Base-by-base conservation (phyloP, 768 basidiomycete genomes). In the Austroboletus eburneus region DNA sequence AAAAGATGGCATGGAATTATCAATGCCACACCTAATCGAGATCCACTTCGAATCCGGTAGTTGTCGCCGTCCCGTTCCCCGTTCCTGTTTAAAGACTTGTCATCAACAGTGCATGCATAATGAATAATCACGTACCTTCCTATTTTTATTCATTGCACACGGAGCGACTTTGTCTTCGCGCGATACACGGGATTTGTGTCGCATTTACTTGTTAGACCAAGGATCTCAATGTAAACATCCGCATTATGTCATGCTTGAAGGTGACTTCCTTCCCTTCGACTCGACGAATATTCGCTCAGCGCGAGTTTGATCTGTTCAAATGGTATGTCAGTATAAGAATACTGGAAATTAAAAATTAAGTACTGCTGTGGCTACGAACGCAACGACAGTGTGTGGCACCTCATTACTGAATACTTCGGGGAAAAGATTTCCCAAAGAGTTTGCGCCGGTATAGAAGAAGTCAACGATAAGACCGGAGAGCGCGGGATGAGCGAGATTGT, bases 381-480 rank as follows among this genome's bases (percentile, higher is more conserved):
- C 14, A 2, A 54, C 18, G 3, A 39, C 24, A 23, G 42, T 14
- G 4, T 9, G 5, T 8, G 45, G 49, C 4, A 47, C 52, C 16
- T 54, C 42, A 3, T 13, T 13, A 1, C 13, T 5, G n/a, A 54
- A 54, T 8, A 50, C 52, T 13, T 50, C 25, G 1, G 34, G 43
- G 29, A 47, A 50, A 3, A 50, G 34, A 8, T 45, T 30, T 5
- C 43, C 17, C 2, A 50, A 29, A 2, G 25, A 20, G 18, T 14
- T 37, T n/a, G 41, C 3, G 14, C 49, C 36, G 1, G 38, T 48
- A 13, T 54, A 50, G 10, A 51, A 51, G 24, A 39, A 51, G 14
- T 53, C 41, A 13, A 53, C 10, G 4, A 53, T 13, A 39, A 53
- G 39, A 4, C 49, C 39, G 3, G 24, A 9, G 16, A 50, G 46